These are phyloP conservation scores for Paracoccidioides lutzii DNA, from an alignment of 2,329 filamentous ascomycete species.

Conservation along the genomic window DNA sequence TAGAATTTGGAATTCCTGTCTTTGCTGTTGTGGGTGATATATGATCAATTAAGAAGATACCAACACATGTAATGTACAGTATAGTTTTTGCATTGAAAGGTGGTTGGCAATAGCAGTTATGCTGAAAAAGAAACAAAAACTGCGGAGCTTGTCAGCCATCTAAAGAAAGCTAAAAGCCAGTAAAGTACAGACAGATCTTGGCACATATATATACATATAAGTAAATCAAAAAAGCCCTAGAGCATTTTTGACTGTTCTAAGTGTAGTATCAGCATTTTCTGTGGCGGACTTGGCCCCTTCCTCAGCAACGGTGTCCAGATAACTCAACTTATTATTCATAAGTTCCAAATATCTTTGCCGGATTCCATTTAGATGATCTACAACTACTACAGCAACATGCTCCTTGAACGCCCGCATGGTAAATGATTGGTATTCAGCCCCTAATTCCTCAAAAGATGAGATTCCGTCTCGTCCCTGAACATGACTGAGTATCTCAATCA, in stretches of 20 bases:
- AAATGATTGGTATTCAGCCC: slow-evolving; percentile 30
- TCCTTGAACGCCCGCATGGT: slow-evolving; percentile 51
- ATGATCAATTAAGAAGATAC: too few species aligned
- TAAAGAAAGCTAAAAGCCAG: too few species aligned
- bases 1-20: too few species aligned
- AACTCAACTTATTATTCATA: slow-evolving; percentile 4
- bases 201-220: background rate
- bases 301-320: slow-evolving; percentile 9
- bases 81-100: too few species aligned
- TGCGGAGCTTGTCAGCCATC: too few species aligned
- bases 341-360: slow-evolving; percentile 19
- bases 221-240: slow-evolving; percentile 5
- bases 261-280: slow-evolving; percentile 10
- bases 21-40: too few species aligned
- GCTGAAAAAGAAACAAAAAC: too few species aligned
- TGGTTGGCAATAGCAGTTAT: too few species aligned
- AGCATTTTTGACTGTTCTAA: slow-evolving; percentile 9
- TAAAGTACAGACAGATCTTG: too few species aligned
- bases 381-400: slow-evolving; percentile 40
- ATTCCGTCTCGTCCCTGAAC: slow-evolving; percentile 39
- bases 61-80: too few species aligned
- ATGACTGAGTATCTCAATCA: slow-evolving; percentile 66
- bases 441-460: slow-evolving; percentile 34
- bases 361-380: slow-evolving; percentile 19
- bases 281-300: slow-evolving; percentile 8